Base-by-base conservation (phyloP, 2,329 filamentous ascomycete genomes). In the Penicillium sp. region DNA sequence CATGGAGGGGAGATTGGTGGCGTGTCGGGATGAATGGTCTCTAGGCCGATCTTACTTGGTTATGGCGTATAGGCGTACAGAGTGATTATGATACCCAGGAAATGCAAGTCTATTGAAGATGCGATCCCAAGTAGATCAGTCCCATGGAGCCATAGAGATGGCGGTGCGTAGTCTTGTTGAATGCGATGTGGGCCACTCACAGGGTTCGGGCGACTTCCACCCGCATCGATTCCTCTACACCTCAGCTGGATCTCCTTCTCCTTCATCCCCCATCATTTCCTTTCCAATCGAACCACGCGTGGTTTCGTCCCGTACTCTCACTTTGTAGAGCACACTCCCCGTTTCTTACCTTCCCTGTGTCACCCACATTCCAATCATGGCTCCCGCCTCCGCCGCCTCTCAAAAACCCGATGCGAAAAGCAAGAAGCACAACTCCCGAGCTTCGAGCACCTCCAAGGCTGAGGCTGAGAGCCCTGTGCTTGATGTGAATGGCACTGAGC, bases 391-490 rank as follows among this genome's bases (percentile, higher is more conserved):
- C 61, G 72, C 81, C 57, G 78, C 83, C 46, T n/a, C 43, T 35
- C 64, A 81, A 84, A 70, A 87, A 87, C 74, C 80, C 86, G 60
- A 75, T 79, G 59, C 79, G 57, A 84, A 81, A 76, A 88, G 86
- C 80, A 88, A 88, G 81, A 72, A 69, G 48, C 74, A 70, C 78
- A 75, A 72, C 47, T 68, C 79, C 57, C 83, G 56, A 58, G 61
- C 58, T 51, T 67, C 68, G 25, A 63, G 60, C 46, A 57, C 58
- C 35, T 65, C 67, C 39, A 65, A 64, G 54, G 35, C 64, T 30
- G 66, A 68, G 6, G 46, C 51, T 1, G 71, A 62, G 28, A 55
- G 53, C 16, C 53, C 78, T 55, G 71, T 69, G 57, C 75, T 77
- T 7, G 71, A 79, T 27, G 74, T 76, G 53, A 84, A 85, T 64